Conservation (phyloP, 495 filamentous ascomycete genomes). For the Aspergillus coremiiformis region DNA sequence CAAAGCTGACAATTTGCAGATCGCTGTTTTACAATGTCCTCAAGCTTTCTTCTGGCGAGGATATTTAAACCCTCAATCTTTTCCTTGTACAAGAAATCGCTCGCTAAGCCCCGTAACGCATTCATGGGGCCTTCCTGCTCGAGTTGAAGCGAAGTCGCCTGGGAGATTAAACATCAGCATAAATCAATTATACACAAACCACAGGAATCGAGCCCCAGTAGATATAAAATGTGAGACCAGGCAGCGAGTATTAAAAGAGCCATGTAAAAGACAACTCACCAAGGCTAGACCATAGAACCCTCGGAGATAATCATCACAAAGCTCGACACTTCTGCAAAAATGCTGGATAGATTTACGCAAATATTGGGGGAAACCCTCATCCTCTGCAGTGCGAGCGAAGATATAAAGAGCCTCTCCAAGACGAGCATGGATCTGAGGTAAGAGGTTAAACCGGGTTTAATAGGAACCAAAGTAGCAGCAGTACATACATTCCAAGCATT, state of each 20-base stretch:
- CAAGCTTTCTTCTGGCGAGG: conserved; percentile 64
- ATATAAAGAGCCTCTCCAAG: conserved; percentile 78
- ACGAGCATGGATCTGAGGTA: conserved; percentile 68
- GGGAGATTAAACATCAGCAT: neutral
- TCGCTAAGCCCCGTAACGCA: neutral
- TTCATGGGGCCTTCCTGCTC: conserved; percentile 2
- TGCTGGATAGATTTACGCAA: conserved; percentile 67
- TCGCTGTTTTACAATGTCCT: conserved; percentile 62
- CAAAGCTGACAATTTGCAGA: conserved; percentile 49
- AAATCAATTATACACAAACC: neutral
- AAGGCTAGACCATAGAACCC: conserved; percentile 87
- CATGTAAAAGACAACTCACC: conserved; percentile 39
- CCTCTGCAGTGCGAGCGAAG: conserved; percentile 44
- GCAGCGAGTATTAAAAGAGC: no score
- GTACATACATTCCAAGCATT: conserved; percentile 85
- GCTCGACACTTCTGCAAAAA: conserved; percentile 84
- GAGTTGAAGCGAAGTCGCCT: conserved; percentile 10
- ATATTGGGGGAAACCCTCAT: conserved; percentile 38
- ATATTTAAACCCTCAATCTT: conserved; percentile 63
- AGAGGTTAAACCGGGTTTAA: conserved; percentile 3
- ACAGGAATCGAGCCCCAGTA: neutral
- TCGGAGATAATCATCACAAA: conserved; percentile 86
- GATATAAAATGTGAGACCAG: neutral
- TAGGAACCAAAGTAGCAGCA: neutral
- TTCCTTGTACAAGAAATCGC: conserved; percentile 28